Conservation (phyloP, 1,139 yeast species). For the Arxiozyma slooffiae region DNA sequence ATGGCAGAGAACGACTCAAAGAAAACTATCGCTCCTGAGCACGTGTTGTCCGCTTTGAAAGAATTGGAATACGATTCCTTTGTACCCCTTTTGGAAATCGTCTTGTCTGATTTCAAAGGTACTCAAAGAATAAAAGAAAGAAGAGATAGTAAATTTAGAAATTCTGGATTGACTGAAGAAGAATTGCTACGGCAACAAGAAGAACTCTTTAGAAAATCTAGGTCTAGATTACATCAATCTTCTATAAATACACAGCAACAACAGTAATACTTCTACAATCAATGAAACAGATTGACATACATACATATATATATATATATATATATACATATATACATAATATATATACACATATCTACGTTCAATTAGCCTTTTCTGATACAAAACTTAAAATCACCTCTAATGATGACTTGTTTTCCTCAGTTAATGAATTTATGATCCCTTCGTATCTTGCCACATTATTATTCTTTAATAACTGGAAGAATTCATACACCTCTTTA, state of each 20-base stretch:
- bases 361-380: slow-evolving; percentile 6
- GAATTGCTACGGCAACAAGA: slow-evolving; percentile 88
- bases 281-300: slow-evolving; percentile 10
- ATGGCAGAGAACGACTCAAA: slow-evolving; percentile 94
- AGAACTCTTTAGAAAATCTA: slow-evolving; percentile 77
- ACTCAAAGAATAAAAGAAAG: slow-evolving; percentile 80
- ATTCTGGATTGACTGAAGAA: slow-evolving; percentile 85
- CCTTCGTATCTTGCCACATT: slow-evolving; percentile 32
- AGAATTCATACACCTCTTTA: slow-evolving; percentile 34
- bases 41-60: slow-evolving; percentile 80
- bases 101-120: slow-evolving; percentile 79
- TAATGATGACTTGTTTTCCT: slow-evolving; percentile 26
- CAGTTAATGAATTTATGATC: slow-evolving; percentile 24
- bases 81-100: slow-evolving; percentile 71
- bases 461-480: slow-evolving; percentile 16
- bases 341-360: neutral
- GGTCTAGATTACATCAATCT: slow-evolving; percentile 57
- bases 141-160: slow-evolving; percentile 86
- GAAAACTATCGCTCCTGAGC: slow-evolving; percentile 94
- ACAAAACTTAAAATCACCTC: slow-evolving; percentile 28
- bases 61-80: slow-evolving; percentile 84
- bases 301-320: neutral
- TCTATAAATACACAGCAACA: slow-evolving; percentile 2
- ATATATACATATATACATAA: neutral
- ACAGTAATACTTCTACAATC: neutral